Base-by-base conservation (phyloP, 768 basidiomycete species). In the Leccinum subtestaceum region DNA sequence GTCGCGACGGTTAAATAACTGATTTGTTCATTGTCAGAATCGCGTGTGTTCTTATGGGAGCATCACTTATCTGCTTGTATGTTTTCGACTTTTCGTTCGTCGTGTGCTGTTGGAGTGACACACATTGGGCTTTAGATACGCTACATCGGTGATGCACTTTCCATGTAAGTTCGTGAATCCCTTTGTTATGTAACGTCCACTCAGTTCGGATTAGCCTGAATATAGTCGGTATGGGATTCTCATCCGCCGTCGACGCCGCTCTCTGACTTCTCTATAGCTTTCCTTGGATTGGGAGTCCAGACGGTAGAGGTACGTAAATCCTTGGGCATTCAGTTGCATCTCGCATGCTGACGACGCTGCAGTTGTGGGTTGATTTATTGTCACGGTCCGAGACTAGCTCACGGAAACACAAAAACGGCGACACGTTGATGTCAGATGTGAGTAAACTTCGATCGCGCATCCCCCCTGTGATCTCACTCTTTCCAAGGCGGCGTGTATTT, bases 141-240 rank as follows among this genome's bases (percentile, higher is more conserved):
- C 8, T 68, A 67, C 15, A 53, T 69, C 1, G 67, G 67, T n/a
- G 56, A 69, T 34, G 56, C 34, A 2, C 23, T 70, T 27, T 56
- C 53, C 21, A 63, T 65, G 67, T 68, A 29, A 60, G 68, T 29
- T 8, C 25, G 23, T 12, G 6, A 5, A 27, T 36, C 2, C 4
- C 10, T 15, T 5, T 31, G 27, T 55, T 29, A 47, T 5, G 1
- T 15, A 25, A 50, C 7, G 13, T 17, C 40, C 32, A 50, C 48
- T 54, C 2, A 58, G 52, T 21, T 34, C 5, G 0, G 2, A 32
- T 11, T 36, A 68, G 67, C 36, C 45, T 67, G 57, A 62, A 59
- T 23, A 47, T 61, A 40, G 36, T 60, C 8, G 29, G 67, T 69
- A 47, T 7, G 55, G 0, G 8, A n/a, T 12, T 0, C 25, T 49